Evolutionary conservation across 2,329 filamentous ascomycete genomes (phyloP).

Genomic region (Neoascochyta sp.): DNA sequence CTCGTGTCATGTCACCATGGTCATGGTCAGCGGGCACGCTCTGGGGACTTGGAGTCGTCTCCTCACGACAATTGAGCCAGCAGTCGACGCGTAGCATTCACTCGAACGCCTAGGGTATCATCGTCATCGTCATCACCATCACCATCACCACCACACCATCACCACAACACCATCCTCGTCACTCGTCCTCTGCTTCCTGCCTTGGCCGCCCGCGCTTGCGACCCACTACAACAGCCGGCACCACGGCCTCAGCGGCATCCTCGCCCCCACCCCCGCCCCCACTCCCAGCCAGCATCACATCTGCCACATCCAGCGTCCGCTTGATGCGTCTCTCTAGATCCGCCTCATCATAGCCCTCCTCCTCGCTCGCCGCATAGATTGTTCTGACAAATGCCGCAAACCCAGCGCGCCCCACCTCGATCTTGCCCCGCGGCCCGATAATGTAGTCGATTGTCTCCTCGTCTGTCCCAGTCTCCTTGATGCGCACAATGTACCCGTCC

Average conservation of each 20-base stretch:
- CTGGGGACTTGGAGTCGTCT: no score
- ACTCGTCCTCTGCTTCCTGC: slow-evolving; percentile 6
- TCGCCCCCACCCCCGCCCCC: slow-evolving; percentile 5
- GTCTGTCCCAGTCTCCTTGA: slow-evolving; percentile 64
- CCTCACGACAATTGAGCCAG: no score
- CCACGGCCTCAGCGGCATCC: no score
- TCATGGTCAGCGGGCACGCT: no score
- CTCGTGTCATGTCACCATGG: no score
- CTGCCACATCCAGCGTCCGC: slow-evolving; percentile 32
- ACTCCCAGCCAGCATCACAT: slow-evolving; percentile 13
- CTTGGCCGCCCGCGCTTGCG: slow-evolving; percentile 18
- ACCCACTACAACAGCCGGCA: slow-evolving; percentile 7
- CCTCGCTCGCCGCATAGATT: slow-evolving; percentile 44
- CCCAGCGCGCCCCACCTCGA: slow-evolving; percentile 76
- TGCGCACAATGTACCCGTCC: slow-evolving; percentile 78
- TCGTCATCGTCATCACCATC: slow-evolving; percentile 2
- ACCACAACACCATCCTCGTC: not conserved
- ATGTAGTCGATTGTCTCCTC: slow-evolving; percentile 78
- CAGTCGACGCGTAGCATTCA: no score
- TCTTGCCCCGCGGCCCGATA: slow-evolving; percentile 77
- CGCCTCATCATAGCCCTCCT: slow-evolving; percentile 30
- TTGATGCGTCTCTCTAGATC: slow-evolving; percentile 34
- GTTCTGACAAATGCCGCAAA: slow-evolving; percentile 65
- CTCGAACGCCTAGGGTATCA: no score
- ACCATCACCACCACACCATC: no score